Evolutionary conservation across 1,139 yeast genomes (phyloP), one percentile per base, ranked within the genome.

Genomic region (Suhomyces taliae): DNA sequence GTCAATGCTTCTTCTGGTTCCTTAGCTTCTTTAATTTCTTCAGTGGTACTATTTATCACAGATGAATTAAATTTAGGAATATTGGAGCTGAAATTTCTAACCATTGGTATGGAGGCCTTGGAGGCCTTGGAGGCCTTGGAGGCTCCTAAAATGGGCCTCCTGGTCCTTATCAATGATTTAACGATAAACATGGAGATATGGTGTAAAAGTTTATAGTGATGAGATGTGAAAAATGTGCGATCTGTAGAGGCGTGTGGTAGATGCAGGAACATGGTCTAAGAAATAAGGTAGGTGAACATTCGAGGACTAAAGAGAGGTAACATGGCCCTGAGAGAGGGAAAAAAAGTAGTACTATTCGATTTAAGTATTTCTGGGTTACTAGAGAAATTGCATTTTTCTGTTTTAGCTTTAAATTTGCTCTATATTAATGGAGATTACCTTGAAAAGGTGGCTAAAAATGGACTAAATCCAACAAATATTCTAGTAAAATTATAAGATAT

Each of bases 1-100:
- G 47, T 40, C 31, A 47, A 37, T 29, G 39, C 36, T 12, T 36
- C 37, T 27, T 34, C 14, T 26, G 33, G 19, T n/a, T 34, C 46
- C n/a, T 40, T 24, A 8, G 37, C 5, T 8, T 37, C 24, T 7
- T 7, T 14, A n/a, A 39, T 35, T 7, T 36, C 19, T 36, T 31
- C 24, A 8, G 39, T 10, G 19, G 40, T 19, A 26, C 11, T n/a
- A 14, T 19, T 27, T 27, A 12, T 10, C 6, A 38, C 9, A 11
- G 31, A 6, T n/a, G 44, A 31, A 31, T 37, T 37, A 26, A 27
- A 29, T 8, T 27, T 27, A 32, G 44, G 24, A 8, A 29, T 24
- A 12, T 32, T n/a, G 9, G 9, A 7, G 7, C 10, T 14, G 40
- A 37, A 37, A 15, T 34, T 29, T 27, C 40, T 36, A 9, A 7